These are phyloP conservation scores for Drechslerella dactyloides DNA, from an alignment of 2,329 filamentous ascomycete genomes.

Conservation along the genomic window DNA sequence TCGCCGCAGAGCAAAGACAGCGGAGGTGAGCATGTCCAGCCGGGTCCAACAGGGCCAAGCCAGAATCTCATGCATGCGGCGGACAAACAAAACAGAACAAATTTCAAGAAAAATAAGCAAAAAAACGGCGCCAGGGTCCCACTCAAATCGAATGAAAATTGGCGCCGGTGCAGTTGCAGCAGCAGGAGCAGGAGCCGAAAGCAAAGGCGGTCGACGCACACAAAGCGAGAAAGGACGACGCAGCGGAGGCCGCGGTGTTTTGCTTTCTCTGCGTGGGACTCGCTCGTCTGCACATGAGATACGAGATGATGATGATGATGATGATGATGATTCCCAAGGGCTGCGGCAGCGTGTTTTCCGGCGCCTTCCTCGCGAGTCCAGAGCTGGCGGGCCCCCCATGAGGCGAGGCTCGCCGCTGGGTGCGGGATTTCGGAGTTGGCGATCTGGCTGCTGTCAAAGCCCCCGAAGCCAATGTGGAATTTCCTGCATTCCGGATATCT, in stretches of 20 bases:
- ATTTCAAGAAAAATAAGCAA: conserved; percentile 52
- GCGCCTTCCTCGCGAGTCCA: conserved; percentile 29
- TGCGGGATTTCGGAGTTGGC: conserved; percentile 47
- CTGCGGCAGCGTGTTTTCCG: conserved; percentile 39
- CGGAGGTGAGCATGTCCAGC: conserved; percentile 44
- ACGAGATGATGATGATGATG: no score
- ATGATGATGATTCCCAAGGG: no score
- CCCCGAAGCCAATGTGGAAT: conserved; percentile 39
- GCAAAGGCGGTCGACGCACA: conserved; percentile 14
- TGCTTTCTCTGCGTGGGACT: conserved; percentile 23
- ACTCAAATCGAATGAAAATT: conserved; percentile 46
- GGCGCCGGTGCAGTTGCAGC: conserved; percentile 35
- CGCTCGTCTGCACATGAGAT: conserved; percentile 34
- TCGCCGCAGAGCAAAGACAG: conserved; percentile 45
- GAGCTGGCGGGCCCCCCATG: conserved; percentile 17
- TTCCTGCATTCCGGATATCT: conserved; percentile 29
- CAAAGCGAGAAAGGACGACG: conserved; percentile 13
- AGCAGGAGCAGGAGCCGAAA: neutral
- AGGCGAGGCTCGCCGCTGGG: conserved; percentile 32
- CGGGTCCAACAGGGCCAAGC: conserved; percentile 49
- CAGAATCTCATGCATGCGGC: conserved; percentile 47
- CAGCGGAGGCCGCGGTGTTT: conserved; percentile 7
- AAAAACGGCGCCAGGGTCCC: conserved; percentile 44
- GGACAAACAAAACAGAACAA: conserved; percentile 45
- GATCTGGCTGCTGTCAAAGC: conserved; percentile 42